A percentile compares a stretch with the other conserved stretches of the same genome.
Evolutionary conservation across 2,329 filamentous ascomycete species (phyloP).

Genomic region (Aspergillus flavus): DNA sequence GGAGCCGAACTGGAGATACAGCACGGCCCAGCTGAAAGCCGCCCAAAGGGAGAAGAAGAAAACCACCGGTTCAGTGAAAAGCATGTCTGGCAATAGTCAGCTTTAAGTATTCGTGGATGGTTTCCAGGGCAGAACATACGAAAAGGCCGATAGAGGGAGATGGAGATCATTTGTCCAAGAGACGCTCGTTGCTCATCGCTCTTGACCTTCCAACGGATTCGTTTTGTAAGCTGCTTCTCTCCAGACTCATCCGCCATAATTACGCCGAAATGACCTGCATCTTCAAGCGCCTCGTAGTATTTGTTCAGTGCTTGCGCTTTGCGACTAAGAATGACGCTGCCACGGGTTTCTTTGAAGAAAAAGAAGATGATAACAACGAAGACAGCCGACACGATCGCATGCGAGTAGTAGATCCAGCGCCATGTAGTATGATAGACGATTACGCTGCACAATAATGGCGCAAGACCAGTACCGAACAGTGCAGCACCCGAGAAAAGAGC

Average conservation of each 20-base stretch:
- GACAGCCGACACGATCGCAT: conserved; percentile 69
- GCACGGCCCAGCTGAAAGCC: conserved; percentile 83
- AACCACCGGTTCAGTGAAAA: conserved; percentile 65
- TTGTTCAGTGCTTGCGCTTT: conserved; percentile 74
- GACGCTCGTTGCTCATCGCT: conserved; percentile 75
- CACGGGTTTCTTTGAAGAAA: conserved; percentile 80
- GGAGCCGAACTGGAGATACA: conserved; percentile 82
- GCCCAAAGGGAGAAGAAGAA: conserved; percentile 84
- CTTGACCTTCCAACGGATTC: conserved; percentile 78
- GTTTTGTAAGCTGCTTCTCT: conserved; percentile 41
- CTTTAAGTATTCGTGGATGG: not conserved
- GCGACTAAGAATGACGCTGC: conserved; percentile 73
- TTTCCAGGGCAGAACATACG: conserved; percentile 41
- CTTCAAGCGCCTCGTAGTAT: conserved; percentile 77
- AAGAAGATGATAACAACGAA: conserved; percentile 66
- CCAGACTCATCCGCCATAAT: conserved; percentile 43
- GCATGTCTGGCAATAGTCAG: conserved; percentile 46
- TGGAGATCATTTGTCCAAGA: conserved; percentile 68
- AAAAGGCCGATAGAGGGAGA: conserved; percentile 78
- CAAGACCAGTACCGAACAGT: conserved; percentile 76
- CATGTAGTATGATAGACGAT: conserved; percentile 69
- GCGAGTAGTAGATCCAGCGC: conserved; percentile 90
- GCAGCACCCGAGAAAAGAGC: conserved; percentile 80
- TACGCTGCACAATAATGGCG: conserved; percentile 71
- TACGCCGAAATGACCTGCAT: conserved; percentile 61